Evolutionary conservation across 2,329 filamentous ascomycete genomes (phyloP).

Genomic region (Exophiala sp.): DNA sequence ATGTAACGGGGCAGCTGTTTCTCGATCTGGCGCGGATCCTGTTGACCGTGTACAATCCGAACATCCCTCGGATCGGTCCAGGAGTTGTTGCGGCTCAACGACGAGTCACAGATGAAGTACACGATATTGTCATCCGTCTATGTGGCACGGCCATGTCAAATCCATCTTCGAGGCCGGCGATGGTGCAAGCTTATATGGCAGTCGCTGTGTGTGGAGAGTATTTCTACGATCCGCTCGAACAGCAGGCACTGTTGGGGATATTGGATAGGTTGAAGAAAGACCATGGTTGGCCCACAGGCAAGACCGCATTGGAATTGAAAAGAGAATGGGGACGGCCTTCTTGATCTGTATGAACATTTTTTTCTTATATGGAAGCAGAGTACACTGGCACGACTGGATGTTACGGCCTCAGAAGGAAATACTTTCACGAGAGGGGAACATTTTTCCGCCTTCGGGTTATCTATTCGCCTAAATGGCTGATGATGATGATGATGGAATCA

Average conservation of each 20-base stretch:
- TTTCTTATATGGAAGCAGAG: not conserved
- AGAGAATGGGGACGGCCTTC: constrained; percentile 45
- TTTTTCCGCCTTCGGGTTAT: too few relatives aligned
- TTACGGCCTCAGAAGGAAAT: not conserved
- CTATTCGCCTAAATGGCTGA: too few relatives aligned
- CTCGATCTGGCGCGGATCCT: constrained; percentile 29
- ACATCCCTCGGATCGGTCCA: constrained; percentile 29
- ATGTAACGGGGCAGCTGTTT: constrained; percentile 28
- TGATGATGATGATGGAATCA: not conserved
- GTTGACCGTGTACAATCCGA: constrained; percentile 30
- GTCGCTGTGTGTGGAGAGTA: constrained; percentile 26
- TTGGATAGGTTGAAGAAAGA: constrained; percentile 46
- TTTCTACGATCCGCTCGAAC: constrained; percentile 23
- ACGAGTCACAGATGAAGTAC: constrained; percentile 29
- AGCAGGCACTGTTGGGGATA: constrained; percentile 20
- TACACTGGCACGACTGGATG: not conserved
- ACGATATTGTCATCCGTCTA: constrained; percentile 49
- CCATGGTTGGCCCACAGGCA: constrained; percentile 53
- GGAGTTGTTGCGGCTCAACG: constrained; percentile 18
- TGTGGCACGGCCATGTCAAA: constrained; percentile 60
- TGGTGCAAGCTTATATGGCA: constrained; percentile 41
- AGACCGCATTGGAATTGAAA: constrained; percentile 47
- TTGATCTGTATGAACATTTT: not conserved
- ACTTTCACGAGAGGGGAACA: not conserved
- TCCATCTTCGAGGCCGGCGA: constrained; percentile 52